Evolutionary conservation across 352 stramenopile species (phyloP).

Genomic region (Globisporangium viniferum): DNA sequence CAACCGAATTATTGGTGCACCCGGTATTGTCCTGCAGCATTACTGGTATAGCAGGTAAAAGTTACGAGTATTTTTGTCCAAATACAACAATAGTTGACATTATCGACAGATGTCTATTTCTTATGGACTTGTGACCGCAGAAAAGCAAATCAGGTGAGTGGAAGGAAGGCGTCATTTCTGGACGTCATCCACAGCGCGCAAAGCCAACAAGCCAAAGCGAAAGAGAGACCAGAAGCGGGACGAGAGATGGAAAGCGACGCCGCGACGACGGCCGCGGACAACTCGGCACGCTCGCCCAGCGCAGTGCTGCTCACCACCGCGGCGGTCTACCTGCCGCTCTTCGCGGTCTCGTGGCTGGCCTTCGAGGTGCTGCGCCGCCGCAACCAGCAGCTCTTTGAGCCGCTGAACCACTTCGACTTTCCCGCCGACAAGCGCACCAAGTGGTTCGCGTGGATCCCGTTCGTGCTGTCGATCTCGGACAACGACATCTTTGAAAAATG

Average conservation of each 20-base stretch:
- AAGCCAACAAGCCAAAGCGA: no score
- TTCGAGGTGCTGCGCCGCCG: conserved; percentile 60
- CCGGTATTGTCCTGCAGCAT: no score
- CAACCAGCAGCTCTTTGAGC: conserved; percentile 41
- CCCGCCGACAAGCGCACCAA: conserved; percentile 24
- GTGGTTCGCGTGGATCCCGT: conserved; percentile 59
- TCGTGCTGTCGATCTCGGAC: conserved; percentile 56
- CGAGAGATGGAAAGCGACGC: conserved; percentile 3
- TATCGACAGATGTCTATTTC: no score
- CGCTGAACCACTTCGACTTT: conserved; percentile 44
- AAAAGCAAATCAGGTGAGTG: conserved; percentile 2
- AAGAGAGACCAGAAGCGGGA: background rate
- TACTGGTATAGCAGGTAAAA: no score
- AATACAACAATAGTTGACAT: no score
- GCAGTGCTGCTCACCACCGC: conserved; percentile 60
- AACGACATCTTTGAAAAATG: conserved; percentile 54
- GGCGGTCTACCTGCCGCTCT: conserved; percentile 62
- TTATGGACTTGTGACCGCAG: background rate
- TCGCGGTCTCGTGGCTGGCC: conserved; percentile 45
- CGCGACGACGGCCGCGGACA: conserved; percentile 13
- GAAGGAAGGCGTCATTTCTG: background rate
- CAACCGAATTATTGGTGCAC: no score
- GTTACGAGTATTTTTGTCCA: no score
- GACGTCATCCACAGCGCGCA: background rate
- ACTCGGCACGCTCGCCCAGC: conserved; percentile 25